phyloP scores from a whole-genome alignment of 176 grass and related monocot species.

The Carex myosuroides region DNA sequence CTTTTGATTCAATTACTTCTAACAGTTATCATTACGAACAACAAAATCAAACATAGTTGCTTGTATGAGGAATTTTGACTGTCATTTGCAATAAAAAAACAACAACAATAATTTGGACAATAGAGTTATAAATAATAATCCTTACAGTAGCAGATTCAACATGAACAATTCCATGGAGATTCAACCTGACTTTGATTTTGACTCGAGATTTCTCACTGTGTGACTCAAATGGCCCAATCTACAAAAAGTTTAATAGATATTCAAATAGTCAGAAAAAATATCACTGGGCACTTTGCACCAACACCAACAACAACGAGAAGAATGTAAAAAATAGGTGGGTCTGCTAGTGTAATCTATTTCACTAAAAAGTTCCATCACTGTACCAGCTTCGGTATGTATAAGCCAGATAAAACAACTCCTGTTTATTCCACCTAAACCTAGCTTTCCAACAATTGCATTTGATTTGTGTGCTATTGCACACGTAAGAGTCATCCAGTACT shows the following conservation, averaged over 20 bases:
- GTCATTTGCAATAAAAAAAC: background rate
- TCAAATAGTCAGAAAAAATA: background rate
- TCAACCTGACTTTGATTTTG: conserved; percentile 79
- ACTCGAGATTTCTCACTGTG: conserved; percentile 51
- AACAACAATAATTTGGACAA: conserved; percentile 4
- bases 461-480: background rate
- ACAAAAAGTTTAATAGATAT: conserved; percentile 18
- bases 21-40: background rate
- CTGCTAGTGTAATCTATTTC: background rate
- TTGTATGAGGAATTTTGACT: background rate
- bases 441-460: background rate
- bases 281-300: background rate
- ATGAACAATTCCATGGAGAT: conserved; percentile 89
- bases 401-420: background rate
- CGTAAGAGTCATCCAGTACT: background rate
- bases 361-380: background rate
- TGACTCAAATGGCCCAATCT: conserved; percentile 87
- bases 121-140: conserved; percentile 9
- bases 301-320: background rate
- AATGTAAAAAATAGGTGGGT: background rate
- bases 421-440: background rate
- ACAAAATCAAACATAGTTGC: background rate
- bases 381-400: background rate
- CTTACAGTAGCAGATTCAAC: conserved; percentile 84
- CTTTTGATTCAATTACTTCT: background rate